These are phyloP conservation scores for Irpex rosettiformis DNA, from an alignment of 1,284 basidiomycete species.

Conservation along the genomic window DNA sequence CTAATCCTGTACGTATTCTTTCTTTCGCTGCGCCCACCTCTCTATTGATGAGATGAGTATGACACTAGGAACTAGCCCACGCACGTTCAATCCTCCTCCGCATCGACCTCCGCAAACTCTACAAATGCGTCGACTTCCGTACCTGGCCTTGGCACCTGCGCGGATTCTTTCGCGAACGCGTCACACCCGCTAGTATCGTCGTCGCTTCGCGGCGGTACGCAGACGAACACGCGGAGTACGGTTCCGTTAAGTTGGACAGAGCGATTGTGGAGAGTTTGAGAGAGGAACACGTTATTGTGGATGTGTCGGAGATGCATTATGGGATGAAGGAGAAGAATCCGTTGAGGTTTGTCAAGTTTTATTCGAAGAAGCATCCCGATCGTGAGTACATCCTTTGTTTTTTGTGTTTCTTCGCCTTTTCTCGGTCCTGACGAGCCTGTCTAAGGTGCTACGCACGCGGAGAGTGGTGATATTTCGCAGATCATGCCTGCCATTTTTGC, in stretches of 20 bases:
- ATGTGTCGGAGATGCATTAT: conserved; percentile 61
- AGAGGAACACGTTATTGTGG: conserved; percentile 57
- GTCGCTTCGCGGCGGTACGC: conserved; percentile 35
- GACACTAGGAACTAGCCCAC: conserved; percentile 49
- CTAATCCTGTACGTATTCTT: conserved; percentile 40
- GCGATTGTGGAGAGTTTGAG: conserved; percentile 34
- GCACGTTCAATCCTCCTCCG: conserved; percentile 59
- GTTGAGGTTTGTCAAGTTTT: conserved; percentile 65
- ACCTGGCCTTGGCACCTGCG: conserved; percentile 49
- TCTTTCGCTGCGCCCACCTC: neutral
- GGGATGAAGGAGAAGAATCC: conserved; percentile 73
- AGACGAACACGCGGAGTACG: conserved; percentile 20
- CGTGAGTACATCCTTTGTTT: conserved; percentile 34
- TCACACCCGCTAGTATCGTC: conserved; percentile 57
- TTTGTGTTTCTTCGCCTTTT: conserved; percentile 16
- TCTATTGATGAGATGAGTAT: neutral
- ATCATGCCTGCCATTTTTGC: conserved; percentile 59
- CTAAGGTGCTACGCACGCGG: conserved; percentile 31
- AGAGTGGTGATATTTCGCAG: conserved; percentile 56
- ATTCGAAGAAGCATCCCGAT: conserved; percentile 61
- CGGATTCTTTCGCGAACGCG: conserved; percentile 33
- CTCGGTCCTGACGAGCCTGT: no score
- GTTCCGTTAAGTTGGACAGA: conserved; percentile 19
- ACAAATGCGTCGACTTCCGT: conserved; percentile 66
- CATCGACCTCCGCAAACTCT: conserved; percentile 60